A percentile compares a stretch with the other conserved stretches of the same genome.
These are phyloP conservation scores for Centaurea solstitialis DNA, from an alignment of 129 eudicot species.

Conservation along the genomic window DNA sequence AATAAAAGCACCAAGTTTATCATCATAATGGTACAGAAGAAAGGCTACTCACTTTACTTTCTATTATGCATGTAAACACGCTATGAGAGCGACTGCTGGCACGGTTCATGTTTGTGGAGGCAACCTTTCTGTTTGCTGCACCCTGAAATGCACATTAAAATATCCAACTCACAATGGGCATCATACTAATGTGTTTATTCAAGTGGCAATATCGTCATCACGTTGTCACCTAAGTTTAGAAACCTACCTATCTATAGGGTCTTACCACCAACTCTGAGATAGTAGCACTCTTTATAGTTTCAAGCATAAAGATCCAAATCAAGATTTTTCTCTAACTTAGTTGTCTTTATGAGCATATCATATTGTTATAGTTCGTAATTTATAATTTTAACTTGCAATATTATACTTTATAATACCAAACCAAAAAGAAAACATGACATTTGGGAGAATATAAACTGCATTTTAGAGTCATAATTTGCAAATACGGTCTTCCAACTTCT, in stretches of 20 bases:
- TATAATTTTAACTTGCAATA: neutral
- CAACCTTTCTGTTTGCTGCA: constrained; percentile 94
- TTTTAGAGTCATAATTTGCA: too few relatives aligned
- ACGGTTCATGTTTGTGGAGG: constrained; percentile 97
- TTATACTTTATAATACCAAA: neutral
- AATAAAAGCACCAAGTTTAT: constrained; percentile 1
- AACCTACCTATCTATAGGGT: neutral
- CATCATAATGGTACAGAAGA: neutral
- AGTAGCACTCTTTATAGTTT: neutral
- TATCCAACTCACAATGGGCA: neutral
- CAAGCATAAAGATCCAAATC: neutral
- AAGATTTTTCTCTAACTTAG: neutral
- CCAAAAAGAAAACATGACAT: neutral
- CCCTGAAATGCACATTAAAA: constrained; percentile 53
- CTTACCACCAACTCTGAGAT: neutral
- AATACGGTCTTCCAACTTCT: neutral
- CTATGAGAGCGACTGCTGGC: constrained; percentile 99
- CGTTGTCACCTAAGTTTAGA: neutral
- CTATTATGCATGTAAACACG: constrained; percentile 89
- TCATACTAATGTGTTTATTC: constrained; percentile 1
- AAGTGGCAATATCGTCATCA: neutral
- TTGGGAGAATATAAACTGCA: neutral
- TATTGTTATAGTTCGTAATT: neutral
- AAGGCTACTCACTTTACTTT: constrained; percentile 73
- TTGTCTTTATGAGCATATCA: neutral